phyloP scores from a whole-genome alignment of 2,329 filamentous ascomycete species.

The Rhynchosporium secalis region DNA sequence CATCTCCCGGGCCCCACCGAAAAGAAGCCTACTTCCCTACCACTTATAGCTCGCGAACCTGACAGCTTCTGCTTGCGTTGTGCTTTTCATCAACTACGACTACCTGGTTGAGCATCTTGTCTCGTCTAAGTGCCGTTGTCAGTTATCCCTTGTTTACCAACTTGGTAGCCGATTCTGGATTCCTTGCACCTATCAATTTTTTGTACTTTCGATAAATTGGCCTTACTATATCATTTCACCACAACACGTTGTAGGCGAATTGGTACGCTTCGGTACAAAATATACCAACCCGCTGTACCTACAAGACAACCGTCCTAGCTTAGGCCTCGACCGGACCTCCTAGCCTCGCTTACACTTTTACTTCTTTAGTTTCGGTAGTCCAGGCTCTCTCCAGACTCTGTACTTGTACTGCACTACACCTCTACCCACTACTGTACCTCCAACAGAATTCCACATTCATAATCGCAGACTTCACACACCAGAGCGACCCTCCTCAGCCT shows the following conservation, averaged over 20 bases:
- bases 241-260: not conserved
- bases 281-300: not conserved
- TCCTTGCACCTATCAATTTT: not conserved
- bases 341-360: conserved; percentile 2
- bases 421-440: not conserved
- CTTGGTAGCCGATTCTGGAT: not conserved
- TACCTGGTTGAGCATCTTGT: not conserved
- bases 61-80: not conserved
- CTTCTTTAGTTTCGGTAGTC: not conserved
- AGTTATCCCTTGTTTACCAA: not conserved
- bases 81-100: not conserved
- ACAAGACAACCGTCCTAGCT: not conserved
- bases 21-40: not conserved
- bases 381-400: not conserved
- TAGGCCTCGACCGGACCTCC: not conserved
- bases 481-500: not conserved
- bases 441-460: not conserved
- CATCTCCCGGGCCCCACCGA: not conserved
- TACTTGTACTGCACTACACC: conserved; percentile 1
- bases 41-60: not conserved
- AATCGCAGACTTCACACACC: not conserved
- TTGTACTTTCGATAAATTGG: not conserved
- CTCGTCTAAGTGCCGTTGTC: conserved; percentile 9
- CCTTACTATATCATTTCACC: not conserved
- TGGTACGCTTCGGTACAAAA: not conserved